Conservation (phyloP, 805 yeast species). For the Candida parachauliodes region DNA sequence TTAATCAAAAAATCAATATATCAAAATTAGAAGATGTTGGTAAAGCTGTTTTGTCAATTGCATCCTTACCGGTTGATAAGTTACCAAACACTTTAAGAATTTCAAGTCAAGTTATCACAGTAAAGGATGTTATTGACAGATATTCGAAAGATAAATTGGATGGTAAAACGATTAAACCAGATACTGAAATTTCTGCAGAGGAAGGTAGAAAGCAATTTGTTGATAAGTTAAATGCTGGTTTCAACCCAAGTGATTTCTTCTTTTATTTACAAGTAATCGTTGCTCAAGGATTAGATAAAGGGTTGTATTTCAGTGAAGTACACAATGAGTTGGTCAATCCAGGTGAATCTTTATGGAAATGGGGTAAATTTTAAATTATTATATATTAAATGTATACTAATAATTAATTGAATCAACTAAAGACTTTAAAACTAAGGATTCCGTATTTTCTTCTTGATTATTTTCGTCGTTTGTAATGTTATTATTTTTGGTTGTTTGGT, state of each 20-base stretch:
- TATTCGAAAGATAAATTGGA: slow-evolving; percentile 37
- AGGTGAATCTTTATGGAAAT: slow-evolving; percentile 33
- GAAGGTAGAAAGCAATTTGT: slow-evolving; percentile 15
- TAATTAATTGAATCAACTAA: slow-evolving; percentile 41
- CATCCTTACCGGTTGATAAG: slow-evolving; percentile 25
- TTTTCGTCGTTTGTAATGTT: slow-evolving; percentile 4
- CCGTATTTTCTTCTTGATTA: slow-evolving; percentile 7
- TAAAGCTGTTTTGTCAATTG: slow-evolving; percentile 37
- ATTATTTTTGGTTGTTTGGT: neutral
- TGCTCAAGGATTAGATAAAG: slow-evolving; percentile 22
- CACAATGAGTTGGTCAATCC: slow-evolving; percentile 38
- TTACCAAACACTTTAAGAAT: slow-evolving; percentile 45
- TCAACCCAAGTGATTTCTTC: slow-evolving; percentile 29
- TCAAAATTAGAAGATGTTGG: slow-evolving; percentile 43
- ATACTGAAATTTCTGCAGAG: slow-evolving; percentile 18
- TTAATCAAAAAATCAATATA: slow-evolving; percentile 30
- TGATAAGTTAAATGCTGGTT: slow-evolving; percentile 19
- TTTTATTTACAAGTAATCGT: slow-evolving; percentile 27
- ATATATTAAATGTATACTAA: too few species aligned
- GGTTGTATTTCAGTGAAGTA: slow-evolving; percentile 16
- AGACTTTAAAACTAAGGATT: slow-evolving; percentile 33
- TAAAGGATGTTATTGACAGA: slow-evolving; percentile 32
- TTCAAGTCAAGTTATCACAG: slow-evolving; percentile 37
- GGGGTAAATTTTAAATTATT: slow-evolving; percentile 28
- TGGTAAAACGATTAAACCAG: slow-evolving; percentile 17